These are phyloP conservation scores for Acanthamoeba culbertsoni DNA, from an alignment of 208 protist genomes.

Conservation along the genomic window DNA sequence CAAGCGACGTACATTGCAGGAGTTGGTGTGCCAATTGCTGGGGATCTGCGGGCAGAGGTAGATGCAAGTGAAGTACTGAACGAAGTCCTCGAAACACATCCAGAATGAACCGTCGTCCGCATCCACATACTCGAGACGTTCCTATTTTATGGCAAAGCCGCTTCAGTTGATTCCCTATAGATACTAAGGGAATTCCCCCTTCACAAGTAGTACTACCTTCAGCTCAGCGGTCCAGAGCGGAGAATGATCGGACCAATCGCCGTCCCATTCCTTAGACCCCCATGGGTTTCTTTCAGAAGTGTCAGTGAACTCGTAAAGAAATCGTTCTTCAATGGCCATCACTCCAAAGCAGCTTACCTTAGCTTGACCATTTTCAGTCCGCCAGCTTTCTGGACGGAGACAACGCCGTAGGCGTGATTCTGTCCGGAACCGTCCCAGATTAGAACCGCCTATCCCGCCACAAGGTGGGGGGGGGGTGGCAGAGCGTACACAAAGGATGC, in stretches of 20 bases:
- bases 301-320: not conserved
- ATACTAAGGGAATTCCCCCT: not conserved
- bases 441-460: too few relatives aligned
- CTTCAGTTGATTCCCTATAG: not conserved
- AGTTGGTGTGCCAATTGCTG: not conserved
- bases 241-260: slow-evolving; percentile 61
- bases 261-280: slow-evolving; percentile 58
- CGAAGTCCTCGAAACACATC: slow-evolving; percentile 61
- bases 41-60: slow-evolving; percentile 43
- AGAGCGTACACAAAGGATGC: slow-evolving; percentile 3
- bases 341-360: not conserved
- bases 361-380: slow-evolving; percentile 18
- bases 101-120: slow-evolving; percentile 55
- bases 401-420: slow-evolving; percentile 41
- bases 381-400: not conserved
- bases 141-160: not conserved
- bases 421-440: not conserved
- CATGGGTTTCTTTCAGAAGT: slow-evolving; percentile 34
- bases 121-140: slow-evolving; percentile 38
- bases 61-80: slow-evolving; percentile 9
- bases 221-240: slow-evolving; percentile 26
- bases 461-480: not conserved
- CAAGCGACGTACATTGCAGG: not conserved
- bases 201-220: not conserved
- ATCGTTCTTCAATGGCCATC: not conserved